phyloP scores from a whole-genome alignment of 495 filamentous ascomycete genomes.

The Penicillium salamii region DNA sequence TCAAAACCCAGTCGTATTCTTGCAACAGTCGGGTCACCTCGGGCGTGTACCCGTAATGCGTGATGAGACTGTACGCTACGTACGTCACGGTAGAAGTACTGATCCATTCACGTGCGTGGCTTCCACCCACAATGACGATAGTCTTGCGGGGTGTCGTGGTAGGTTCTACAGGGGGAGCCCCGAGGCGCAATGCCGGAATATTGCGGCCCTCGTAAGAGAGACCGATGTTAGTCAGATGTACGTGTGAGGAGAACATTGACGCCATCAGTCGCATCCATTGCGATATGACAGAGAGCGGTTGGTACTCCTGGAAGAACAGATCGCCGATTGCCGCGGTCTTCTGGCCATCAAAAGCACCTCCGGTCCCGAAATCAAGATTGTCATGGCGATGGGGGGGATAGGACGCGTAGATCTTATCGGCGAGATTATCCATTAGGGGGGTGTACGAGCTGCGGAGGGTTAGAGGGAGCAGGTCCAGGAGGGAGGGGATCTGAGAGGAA shows the following conservation, averaged over 20 bases:
- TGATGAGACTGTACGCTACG: constrained; percentile 84
- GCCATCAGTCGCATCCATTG: constrained; percentile 89
- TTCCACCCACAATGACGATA: constrained; percentile 78
- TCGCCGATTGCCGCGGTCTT: constrained; percentile 45
- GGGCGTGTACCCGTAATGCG: constrained; percentile 64
- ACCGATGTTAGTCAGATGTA: constrained; percentile 71
- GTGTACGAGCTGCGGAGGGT: constrained; percentile 72
- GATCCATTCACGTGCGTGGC: constrained; percentile 95
- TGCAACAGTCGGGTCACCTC: constrained; percentile 73
- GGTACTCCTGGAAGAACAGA: constrained; percentile 86
- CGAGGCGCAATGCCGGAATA: constrained; percentile 79
- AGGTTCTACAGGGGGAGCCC: constrained; percentile 50
- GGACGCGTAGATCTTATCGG: constrained; percentile 71
- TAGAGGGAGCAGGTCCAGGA: constrained; percentile 76
- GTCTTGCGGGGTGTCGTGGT: constrained; percentile 59
- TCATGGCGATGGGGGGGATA: constrained; percentile 53
- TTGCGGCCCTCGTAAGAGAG: constrained; percentile 81
- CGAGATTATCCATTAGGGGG: constrained; percentile 77
- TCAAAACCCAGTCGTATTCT: constrained; percentile 80
- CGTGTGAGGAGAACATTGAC: constrained; percentile 82
- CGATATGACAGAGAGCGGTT: constrained; percentile 70
- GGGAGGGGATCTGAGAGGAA: constrained; percentile 55
- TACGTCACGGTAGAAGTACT: constrained; percentile 90
- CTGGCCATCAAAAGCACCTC: constrained; percentile 32
- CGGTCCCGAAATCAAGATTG: constrained; percentile 27